Percentiles rank a stretch among this genome's conserved stretches.
Evolutionary conservation across 75 land plant species (phyloP).

Genomic region (Cunninghamia lanceolata): DNA sequence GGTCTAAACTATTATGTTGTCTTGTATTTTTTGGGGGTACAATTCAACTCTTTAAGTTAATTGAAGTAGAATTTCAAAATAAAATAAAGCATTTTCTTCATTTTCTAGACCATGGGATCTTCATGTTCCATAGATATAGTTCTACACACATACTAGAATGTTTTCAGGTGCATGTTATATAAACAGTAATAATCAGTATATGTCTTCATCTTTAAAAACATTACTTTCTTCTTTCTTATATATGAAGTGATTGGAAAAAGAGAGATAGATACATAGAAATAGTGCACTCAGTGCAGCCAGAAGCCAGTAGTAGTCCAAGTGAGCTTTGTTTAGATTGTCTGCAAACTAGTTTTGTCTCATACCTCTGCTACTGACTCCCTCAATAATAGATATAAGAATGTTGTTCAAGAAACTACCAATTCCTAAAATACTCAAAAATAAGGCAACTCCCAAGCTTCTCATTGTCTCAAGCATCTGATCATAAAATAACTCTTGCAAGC

Average conservation of each 20-base stretch:
- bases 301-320: constrained; percentile 51
- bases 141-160: not conserved
- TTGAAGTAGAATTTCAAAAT: too few relatives aligned
- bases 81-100: too few relatives aligned
- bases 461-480: constrained; percentile 51
- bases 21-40: too few relatives aligned
- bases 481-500: constrained; percentile 54
- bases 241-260: not conserved
- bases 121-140: not conserved
- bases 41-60: too few relatives aligned
- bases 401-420: constrained; percentile 52
- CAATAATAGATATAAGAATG: constrained; percentile 37
- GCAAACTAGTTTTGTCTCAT: constrained; percentile 37
- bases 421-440: constrained; percentile 48
- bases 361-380: constrained; percentile 21
- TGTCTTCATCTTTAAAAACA: not conserved
- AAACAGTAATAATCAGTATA: not conserved
- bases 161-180: too few relatives aligned
- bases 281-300: constrained; percentile 35
- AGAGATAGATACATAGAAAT: constrained; percentile 9
- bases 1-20: too few relatives aligned
- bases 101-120: not conserved
- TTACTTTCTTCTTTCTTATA: not conserved
- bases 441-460: constrained; percentile 52
- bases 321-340: constrained; percentile 45